Conservation (phyloP, 768 basidiomycete species). For the Panellus pusillus region DNA sequence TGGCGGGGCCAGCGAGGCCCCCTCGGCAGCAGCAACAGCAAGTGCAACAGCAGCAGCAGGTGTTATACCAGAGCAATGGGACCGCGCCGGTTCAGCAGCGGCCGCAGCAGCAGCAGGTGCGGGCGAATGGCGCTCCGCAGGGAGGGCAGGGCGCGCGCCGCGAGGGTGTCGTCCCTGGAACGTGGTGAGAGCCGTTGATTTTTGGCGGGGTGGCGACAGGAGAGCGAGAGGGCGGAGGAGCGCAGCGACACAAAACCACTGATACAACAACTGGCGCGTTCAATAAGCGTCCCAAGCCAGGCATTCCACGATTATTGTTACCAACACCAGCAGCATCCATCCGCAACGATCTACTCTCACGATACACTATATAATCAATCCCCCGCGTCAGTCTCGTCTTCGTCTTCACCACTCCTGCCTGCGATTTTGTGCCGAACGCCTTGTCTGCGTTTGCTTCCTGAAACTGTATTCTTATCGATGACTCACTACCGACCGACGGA, state of each 20-base stretch:
- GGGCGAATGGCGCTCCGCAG: slow-evolving; percentile 24
- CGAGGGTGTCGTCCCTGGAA: slow-evolving; percentile 35
- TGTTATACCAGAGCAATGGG: slow-evolving; percentile 39
- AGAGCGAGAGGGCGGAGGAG: slow-evolving; percentile 1
- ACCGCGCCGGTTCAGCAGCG: slow-evolving; percentile 9
- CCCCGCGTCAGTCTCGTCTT: slow-evolving; percentile 6
- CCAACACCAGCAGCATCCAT: slow-evolving; percentile 14
- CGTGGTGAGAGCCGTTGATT: slow-evolving; percentile 29
- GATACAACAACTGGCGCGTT: neutral
- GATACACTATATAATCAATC: slow-evolving; percentile 4
- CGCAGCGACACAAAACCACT: slow-evolving; percentile 12
- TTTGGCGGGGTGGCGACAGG: neutral
- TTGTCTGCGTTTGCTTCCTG: slow-evolving; percentile 5
- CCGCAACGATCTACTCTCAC: slow-evolving; percentile 10
- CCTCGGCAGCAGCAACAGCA: slow-evolving; percentile 30
- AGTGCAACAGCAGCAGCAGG: slow-evolving; percentile 29
- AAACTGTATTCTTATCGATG: slow-evolving; percentile 21
- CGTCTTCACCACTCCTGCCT: neutral
- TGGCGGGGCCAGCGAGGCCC: slow-evolving; percentile 12
- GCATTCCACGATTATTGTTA: slow-evolving; percentile 16
- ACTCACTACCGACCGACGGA: neutral
- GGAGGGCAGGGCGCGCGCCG: slow-evolving; percentile 36
- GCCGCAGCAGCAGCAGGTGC: slow-evolving; percentile 19
- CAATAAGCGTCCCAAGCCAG: slow-evolving; percentile 1
- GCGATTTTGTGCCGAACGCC: neutral